Percentiles rank a stretch among this genome's conserved stretches.
These are phyloP conservation scores for Glebionis coronaria DNA, from an alignment of 129 eudicot genomes.

Conservation along the genomic window DNA sequence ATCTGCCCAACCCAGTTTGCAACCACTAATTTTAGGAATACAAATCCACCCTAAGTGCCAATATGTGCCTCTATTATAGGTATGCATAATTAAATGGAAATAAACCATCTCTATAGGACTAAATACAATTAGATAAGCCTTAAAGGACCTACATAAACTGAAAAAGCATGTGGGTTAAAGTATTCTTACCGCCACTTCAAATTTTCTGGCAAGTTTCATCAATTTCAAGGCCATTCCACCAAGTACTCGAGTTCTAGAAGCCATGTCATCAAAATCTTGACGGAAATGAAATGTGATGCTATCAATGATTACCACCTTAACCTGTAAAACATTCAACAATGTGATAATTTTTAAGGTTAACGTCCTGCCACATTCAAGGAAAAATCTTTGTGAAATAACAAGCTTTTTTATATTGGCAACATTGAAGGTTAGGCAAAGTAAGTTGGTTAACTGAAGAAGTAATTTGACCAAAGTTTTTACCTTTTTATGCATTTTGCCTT, in stretches of 20 bases:
- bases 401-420: too few species aligned
- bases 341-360: background rate
- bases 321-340: slow-evolving; percentile 38
- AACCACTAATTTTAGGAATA: too few species aligned
- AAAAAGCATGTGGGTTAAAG: background rate
- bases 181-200: slow-evolving; percentile 51
- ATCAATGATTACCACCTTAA: slow-evolving; percentile 79
- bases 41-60: too few species aligned
- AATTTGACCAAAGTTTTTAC: too few species aligned
- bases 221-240: slow-evolving; percentile 78
- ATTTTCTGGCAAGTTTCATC: slow-evolving; percentile 79
- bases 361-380: too few species aligned
- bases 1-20: too few species aligned
- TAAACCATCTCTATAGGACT: background rate
- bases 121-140: background rate
- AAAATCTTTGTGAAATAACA: too few species aligned
- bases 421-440: background rate
- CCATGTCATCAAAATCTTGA: slow-evolving; percentile 97
- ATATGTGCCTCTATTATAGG: background rate
- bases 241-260: slow-evolving; percentile 81
- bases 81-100: background rate
- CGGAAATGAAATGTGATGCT: slow-evolving; percentile 92
- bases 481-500: too few species aligned
- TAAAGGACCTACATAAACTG: background rate
- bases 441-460: background rate